Evolutionary conservation across 1,284 basidiomycete genomes (phyloP).

Genomic region (Leccinum solheimii): DNA sequence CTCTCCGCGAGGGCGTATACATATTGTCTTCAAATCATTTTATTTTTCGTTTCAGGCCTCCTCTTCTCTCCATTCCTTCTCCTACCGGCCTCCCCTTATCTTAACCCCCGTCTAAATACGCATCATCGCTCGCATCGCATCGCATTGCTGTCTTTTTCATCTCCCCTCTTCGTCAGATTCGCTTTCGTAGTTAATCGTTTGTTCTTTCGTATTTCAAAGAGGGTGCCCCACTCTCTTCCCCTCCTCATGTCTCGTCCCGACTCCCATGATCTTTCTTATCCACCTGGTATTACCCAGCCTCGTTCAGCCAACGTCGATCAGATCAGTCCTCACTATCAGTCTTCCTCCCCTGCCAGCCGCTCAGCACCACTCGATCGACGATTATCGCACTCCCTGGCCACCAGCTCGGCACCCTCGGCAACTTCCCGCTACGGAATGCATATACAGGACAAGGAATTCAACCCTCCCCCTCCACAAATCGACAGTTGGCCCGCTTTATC

Average conservation of each 20-base stretch:
- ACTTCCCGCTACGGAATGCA: conserved; percentile 37
- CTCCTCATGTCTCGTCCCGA: conserved; percentile 41
- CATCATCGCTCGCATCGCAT: conserved; percentile 35
- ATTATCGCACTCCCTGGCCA: conserved; percentile 16
- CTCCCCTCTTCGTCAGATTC: conserved; percentile 21
- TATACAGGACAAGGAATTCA: conserved; percentile 39
- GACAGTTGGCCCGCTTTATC: conserved; percentile 36
- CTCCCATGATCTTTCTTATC: conserved; percentile 47
- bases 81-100: conserved; percentile 26
- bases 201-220: conserved; percentile 21
- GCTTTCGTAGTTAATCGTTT: conserved; percentile 39
- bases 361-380: conserved; percentile 26
- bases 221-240: conserved; percentile 1
- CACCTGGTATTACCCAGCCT: conserved; percentile 33
- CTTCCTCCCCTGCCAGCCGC: conserved; percentile 16
- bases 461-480: conserved; percentile 14
- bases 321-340: conserved; percentile 16
- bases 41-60: conserved; percentile 29
- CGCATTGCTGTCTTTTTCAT: conserved; percentile 38
- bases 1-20: conserved; percentile 36
- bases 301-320: conserved; percentile 24
- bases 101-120: conserved; percentile 35
- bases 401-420: conserved; percentile 28
- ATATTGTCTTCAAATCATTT: conserved; percentile 30
- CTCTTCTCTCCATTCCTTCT: conserved; percentile 12